A percentile compares a stretch with the other conserved stretches of the same genome.
phyloP scores from a whole-genome alignment of 176 grass and related monocot species.

The Pharus latifolius region DNA sequence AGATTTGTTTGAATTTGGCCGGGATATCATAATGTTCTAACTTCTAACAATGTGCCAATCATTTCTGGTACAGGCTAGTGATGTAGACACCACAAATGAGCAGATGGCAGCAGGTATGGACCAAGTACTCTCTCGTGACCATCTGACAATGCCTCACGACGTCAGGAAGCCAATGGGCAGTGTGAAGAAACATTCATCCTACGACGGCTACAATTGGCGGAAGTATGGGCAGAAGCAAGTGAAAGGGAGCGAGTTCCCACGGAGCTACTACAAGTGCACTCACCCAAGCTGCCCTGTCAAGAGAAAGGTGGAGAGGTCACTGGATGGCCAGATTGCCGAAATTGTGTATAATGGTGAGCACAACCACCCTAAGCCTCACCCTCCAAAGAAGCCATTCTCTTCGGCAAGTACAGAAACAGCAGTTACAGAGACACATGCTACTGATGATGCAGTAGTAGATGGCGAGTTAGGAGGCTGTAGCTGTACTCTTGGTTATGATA shows the following conservation, averaged over 20 bases:
- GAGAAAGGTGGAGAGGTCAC: slow-evolving; percentile 47
- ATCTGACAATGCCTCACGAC: background rate
- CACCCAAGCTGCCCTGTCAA: slow-evolving; percentile 49
- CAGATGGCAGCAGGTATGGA: slow-evolving; percentile 13
- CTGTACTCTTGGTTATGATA: background rate
- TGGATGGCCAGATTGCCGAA: slow-evolving; percentile 36
- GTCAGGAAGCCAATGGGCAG: background rate
- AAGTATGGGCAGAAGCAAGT: slow-evolving; percentile 70
- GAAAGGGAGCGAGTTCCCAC: slow-evolving; percentile 47
- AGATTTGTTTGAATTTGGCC: too few species aligned
- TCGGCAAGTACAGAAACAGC: slow-evolving; percentile 8
- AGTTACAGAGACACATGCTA: background rate
- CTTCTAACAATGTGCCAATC: background rate
- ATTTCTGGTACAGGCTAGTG: slow-evolving; percentile 7
- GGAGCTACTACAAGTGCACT: slow-evolving; percentile 70
- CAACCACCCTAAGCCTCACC: slow-evolving; percentile 40
- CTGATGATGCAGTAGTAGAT: background rate
- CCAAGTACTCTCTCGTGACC: background rate
- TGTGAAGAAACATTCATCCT: slow-evolving; percentile 5
- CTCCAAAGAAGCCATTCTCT: background rate
- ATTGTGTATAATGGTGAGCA: slow-evolving; percentile 48
- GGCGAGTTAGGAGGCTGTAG: background rate
- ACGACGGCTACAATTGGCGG: slow-evolving; percentile 57
- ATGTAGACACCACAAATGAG: background rate
- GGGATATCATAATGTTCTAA: too few species aligned